These are phyloP conservation scores for Calonectria montana DNA, from an alignment of 2,329 filamentous ascomycete genomes.

Conservation along the genomic window DNA sequence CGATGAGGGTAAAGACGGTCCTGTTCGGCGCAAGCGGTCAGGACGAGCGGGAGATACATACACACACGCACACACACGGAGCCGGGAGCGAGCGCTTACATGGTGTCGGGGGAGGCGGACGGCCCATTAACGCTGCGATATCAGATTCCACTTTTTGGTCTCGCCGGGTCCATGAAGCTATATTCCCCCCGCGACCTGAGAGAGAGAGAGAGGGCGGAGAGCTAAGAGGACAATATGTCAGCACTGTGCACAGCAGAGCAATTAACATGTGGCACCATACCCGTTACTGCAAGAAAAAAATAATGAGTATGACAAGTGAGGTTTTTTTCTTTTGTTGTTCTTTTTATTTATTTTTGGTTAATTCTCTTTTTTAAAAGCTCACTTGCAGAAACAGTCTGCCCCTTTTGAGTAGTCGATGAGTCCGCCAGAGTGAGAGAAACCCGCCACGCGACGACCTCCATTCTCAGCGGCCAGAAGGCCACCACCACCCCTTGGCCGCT, in stretches of 20 bases:
- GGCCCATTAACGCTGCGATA: slow-evolving; percentile 20
- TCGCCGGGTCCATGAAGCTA: slow-evolving; percentile 38
- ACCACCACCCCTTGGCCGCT: not conserved
- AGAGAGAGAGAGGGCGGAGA: slow-evolving; percentile 10
- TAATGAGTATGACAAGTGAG: not conserved
- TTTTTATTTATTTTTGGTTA: not conserved
- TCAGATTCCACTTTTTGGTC: slow-evolving; percentile 31
- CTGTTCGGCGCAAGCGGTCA: slow-evolving; percentile 57
- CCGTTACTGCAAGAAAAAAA: not conserved
- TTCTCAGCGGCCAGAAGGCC: not conserved
- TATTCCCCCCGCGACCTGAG: slow-evolving; percentile 20
- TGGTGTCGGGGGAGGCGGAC: slow-evolving; percentile 22
- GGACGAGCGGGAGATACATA: no score
- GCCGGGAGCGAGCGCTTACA: slow-evolving; percentile 25
- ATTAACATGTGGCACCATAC: slow-evolving; percentile 3
- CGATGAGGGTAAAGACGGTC: slow-evolving; percentile 94
- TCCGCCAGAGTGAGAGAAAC: not conserved
- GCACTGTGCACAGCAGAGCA: not conserved
- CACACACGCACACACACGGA: not conserved
- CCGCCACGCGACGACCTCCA: slow-evolving; percentile 1
- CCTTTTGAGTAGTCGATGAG: slow-evolving; percentile 3
- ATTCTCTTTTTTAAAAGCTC: not conserved
- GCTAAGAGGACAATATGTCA: not conserved
- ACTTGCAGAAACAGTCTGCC: not conserved
- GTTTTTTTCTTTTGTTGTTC: not conserved